Conservation (phyloP, 1,284 basidiomycete genomes). For the Rhizoctonia solani region DNA sequence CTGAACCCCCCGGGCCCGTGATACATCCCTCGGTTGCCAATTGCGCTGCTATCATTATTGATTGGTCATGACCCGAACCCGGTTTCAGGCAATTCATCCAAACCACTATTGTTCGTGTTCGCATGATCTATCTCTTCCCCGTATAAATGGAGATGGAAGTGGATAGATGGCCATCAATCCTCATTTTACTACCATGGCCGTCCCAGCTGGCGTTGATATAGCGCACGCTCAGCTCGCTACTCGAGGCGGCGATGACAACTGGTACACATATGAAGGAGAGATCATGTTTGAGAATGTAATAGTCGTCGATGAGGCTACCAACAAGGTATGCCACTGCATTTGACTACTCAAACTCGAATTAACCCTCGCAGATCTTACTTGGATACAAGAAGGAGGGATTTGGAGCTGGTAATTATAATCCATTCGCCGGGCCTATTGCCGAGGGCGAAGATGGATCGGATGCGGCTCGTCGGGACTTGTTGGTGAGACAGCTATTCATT, state of each 20-base stretch:
- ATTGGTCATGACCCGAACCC: not conserved
- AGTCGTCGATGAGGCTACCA: conserved; percentile 22
- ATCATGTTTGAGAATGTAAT: conserved; percentile 28
- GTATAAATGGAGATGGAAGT: not conserved
- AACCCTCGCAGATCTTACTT: conserved; percentile 5
- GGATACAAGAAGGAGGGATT: conserved; percentile 30
- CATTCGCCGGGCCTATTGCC: conserved; percentile 25
- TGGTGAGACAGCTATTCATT: not conserved
- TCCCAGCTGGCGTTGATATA: conserved; percentile 12
- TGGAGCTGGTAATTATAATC: conserved; percentile 27
- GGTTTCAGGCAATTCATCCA: not conserved
- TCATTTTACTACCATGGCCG: not conserved
- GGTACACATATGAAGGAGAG: conserved; percentile 27
- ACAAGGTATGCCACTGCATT: not conserved
- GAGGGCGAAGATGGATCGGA: conserved; percentile 5
- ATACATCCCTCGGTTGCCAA: not conserved
- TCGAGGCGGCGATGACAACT: conserved; percentile 12
- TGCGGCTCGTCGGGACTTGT: conserved; percentile 13
- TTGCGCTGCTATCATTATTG: no score
- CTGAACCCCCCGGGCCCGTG: not conserved
- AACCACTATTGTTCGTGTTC: conserved; percentile 21
- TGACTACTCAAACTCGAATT: not conserved
- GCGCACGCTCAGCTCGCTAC: conserved; percentile 1
- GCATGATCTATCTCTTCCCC: not conserved
- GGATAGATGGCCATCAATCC: not conserved